Evolutionary conservation across 1,284 basidiomycete species (phyloP), one percentile per base, ranked within the genome.

Genomic region (Pyrrhoderma noxium): DNA sequence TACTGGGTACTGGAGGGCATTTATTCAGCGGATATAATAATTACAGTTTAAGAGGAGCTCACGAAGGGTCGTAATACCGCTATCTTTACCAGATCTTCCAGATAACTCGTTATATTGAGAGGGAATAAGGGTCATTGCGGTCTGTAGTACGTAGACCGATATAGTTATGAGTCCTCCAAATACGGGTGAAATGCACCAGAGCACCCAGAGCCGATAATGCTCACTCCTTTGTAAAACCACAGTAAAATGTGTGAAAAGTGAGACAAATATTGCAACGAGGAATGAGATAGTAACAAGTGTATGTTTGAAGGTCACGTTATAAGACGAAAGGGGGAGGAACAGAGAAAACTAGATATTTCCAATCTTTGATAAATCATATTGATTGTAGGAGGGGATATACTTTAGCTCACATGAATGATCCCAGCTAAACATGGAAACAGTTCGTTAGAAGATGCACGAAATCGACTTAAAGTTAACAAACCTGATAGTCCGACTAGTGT

Each of bases 401-500:
- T n/a, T 21, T 40, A 3, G 45, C 53, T 5, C 43, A 55, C 53
- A 31, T 55, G 49, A 45, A 55, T 55, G 37, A 51, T 35, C 16
- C 38, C 44, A 19, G 47, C 53, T 55, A 31, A 22, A 2, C 36
- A 9, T 3, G 14, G 9, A 25, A 19, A 38, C 8, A 42, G 43
- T 35, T n/a, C 13, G 9, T 16, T 35, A 21, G 4, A 13, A 14
- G 16, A 13, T n/a, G 22, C 22, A 9, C 3, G 18, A 49, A 38
- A 11, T 19, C 18, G n/a, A 18, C 8, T 31, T 21, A 35, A 21
- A 13, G 3, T 14, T 23, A 8, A 54, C 53, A 16, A 14, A 55
- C 53, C 49, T 27, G 53, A 55, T 27, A 55, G 40, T 44, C 53
- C 53, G 27, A 52, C 42, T 16, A 45, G 34, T n/a, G 48, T n/a